These are phyloP conservation scores for Vaccinium corymbosum DNA, from an alignment of 148 eudicot genomes.

Conservation along the genomic window DNA sequence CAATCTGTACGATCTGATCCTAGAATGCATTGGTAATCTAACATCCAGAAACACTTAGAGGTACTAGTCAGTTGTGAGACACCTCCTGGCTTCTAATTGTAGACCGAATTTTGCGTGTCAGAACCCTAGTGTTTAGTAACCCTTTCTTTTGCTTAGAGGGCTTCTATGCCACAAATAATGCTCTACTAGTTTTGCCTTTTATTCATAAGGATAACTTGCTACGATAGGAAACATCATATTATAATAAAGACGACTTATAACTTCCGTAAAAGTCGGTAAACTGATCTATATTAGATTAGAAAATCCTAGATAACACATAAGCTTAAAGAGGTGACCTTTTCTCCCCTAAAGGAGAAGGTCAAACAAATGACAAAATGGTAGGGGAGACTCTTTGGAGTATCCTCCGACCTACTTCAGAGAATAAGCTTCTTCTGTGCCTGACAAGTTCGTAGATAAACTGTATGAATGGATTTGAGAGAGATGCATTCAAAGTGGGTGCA, in stretches of 20 bases:
- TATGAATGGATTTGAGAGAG: conserved; percentile 5
- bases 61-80: not conserved
- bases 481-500: not conserved
- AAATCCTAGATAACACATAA: not conserved
- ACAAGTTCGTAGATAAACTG: not conserved
- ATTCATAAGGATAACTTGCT: not conserved
- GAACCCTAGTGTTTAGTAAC: not conserved
- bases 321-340: not conserved
- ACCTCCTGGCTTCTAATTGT: not conserved
- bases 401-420: not conserved
- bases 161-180: not conserved
- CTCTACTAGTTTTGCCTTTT: not conserved
- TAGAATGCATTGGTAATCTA: not conserved
- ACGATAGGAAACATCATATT: not conserved
- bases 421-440: not conserved
- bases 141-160: not conserved
- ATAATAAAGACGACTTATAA: not conserved
- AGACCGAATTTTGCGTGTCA: not conserved
- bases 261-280: not conserved
- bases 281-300: not conserved
- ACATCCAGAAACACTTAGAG: not conserved
- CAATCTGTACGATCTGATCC: not conserved
- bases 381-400: not conserved
- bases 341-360: not conserved
- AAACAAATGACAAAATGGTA: not conserved